Evolutionary conservation across 768 basidiomycete genomes (phyloP).

Genomic region (Tricholoma terreum): DNA sequence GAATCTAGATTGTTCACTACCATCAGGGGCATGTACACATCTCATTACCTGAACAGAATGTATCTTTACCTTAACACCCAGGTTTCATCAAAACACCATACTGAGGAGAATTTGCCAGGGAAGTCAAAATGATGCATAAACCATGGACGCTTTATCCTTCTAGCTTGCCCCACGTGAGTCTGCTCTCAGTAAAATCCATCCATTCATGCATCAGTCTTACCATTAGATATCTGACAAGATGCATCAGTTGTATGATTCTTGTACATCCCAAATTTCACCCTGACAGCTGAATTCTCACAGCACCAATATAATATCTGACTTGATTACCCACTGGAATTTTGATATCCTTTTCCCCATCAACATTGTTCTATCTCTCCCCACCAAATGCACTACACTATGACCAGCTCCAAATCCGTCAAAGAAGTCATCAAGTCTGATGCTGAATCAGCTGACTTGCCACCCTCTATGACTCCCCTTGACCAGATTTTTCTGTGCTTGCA

Average conservation of each 20-base stretch:
- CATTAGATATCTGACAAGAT: neutral
- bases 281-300: neutral
- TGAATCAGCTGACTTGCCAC: neutral
- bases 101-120: neutral
- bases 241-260: neutral
- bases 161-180: no score
- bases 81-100: neutral
- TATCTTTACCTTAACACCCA: neutral
- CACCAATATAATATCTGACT: neutral
- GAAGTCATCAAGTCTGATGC: neutral
- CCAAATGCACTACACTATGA: neutral
- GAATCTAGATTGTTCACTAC: neutral
- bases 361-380: neutral
- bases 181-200: neutral
- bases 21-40: neutral
- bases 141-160: no score
- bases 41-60: neutral
- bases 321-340: neutral
- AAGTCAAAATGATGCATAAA: no score
- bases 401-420: neutral
- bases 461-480: neutral
- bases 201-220: neutral
- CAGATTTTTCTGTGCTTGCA: neutral
- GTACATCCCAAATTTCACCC: neutral
- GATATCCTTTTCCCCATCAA: neutral